Evolutionary conservation across 2,329 filamentous ascomycete genomes (phyloP), one percentile per base, ranked within the genome.

Genomic region (Xylaria sp.): DNA sequence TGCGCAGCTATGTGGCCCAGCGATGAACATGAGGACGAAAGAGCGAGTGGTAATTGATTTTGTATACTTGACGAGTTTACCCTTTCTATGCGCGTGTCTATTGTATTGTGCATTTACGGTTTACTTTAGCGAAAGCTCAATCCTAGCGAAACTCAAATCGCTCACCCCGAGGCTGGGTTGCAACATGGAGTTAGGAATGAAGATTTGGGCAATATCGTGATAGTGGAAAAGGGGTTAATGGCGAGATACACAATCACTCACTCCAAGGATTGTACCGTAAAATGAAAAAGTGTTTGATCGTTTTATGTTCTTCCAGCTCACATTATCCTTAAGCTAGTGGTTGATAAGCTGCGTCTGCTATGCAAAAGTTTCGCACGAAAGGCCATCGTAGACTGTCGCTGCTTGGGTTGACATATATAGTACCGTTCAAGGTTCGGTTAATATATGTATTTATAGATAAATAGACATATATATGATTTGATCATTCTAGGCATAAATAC

Each of bases 271-370:
- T 72, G 72, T 74, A 71, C 65, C 68, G 71, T 72, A 73, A 76
- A 75, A 74, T 70, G 59, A 65, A 75, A 72, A 76, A 75, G 73
- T 71, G 72, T 69, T 75, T 75, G 71, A 71, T 73, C 65, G 66
- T 75, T 35, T 54, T 57, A 32, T 27, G 42, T 59, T 32, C 57
- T 16, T 18, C 25, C 25, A 13, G 16, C 16, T 54, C 13, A 10
- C n/a, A 29, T 48, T 37, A 12, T 5, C 5, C 37, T 27, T 5
- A 23, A 27, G 4, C n/a, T 40, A 16, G 27, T 57, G 42, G 9
- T 18, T 44, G 40, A 3, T 29, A 25, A 27, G 23, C 2, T 47
- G 21, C 21, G 35, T 32, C 40, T 44, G 50, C 37, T 32, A 23
- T 23, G 35, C 8, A 12, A 3, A 32, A 12, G 35, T 8, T 12